Conservation (phyloP, 257 asterid genomes). For the Solanum tacnaense region DNA sequence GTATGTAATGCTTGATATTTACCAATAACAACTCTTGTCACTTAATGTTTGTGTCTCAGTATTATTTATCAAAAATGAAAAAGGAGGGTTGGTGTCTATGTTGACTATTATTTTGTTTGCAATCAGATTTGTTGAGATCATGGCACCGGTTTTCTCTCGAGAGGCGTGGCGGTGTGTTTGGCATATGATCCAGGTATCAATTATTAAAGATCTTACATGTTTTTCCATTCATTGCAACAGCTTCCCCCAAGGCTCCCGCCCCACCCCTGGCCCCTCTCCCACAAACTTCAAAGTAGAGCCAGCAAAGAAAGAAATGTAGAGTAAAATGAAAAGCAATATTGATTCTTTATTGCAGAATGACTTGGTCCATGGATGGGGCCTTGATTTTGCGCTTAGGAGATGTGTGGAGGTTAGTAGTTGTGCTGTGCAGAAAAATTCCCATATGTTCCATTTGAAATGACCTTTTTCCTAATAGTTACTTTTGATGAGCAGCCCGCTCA, state of each 20-base stretch:
- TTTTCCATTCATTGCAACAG: neutral
- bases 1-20: constrained; percentile 27
- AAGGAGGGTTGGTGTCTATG: neutral
- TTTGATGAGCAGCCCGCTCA: constrained; percentile 65
- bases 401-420: constrained; percentile 68
- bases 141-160: constrained; percentile 96
- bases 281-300: neutral
- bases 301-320: neutral
- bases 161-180: constrained; percentile 96
- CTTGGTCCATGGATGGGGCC: constrained; percentile 99
- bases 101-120: neutral
- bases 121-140: constrained; percentile 87
- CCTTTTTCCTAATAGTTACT: neutral
- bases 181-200: constrained; percentile 86
- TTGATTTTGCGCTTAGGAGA: constrained; percentile 84
- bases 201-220: neutral
- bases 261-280: neutral
- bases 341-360: constrained; percentile 56
- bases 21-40: neutral
- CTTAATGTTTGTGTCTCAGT: neutral
- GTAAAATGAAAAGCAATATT: neutral
- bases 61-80: neutral
- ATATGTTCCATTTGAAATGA: neutral
- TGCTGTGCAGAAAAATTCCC: neutral
- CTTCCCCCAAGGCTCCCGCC: neutral